Conservation (phyloP, 345 rosid genomes). For the Eucalyptus tenuipes region DNA sequence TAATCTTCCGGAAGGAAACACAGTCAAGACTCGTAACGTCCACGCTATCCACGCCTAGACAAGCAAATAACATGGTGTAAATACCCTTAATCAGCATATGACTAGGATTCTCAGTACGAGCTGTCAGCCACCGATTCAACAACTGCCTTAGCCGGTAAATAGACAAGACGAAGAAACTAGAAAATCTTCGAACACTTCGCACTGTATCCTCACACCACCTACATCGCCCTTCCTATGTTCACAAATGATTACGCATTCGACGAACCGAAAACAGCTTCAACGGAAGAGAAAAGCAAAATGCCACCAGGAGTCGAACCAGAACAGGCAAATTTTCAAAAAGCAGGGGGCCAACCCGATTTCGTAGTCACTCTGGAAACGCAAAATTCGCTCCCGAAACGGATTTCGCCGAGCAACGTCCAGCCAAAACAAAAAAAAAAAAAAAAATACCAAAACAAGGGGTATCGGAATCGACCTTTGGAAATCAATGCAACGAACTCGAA, state of each 20-base stretch:
- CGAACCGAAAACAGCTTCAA: neutral
- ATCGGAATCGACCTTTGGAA: neutral
- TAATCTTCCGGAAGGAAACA: neutral
- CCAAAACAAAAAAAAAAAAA: neutral
- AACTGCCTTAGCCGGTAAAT: neutral
- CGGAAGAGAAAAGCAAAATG: neutral
- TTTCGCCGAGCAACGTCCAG: neutral
- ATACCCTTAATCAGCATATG: neutral
- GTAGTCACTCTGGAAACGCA: neutral
- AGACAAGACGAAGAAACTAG: neutral
- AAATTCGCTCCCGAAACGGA: neutral
- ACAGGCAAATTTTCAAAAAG: neutral
- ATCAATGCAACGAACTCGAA: neutral
- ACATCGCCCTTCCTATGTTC: neutral
- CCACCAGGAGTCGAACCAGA: neutral
- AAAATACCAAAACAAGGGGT: neutral
- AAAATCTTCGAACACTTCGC: neutral
- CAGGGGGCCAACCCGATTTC: neutral
- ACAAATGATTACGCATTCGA: neutral
- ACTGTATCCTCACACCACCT: neutral
- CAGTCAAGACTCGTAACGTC: neutral
- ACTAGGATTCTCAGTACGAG: neutral
- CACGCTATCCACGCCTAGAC: neutral
- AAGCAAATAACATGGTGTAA: neutral
- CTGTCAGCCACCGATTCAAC: neutral